Conservation (phyloP, 1,284 basidiomycete genomes). For the Earliella scabrosa region DNA sequence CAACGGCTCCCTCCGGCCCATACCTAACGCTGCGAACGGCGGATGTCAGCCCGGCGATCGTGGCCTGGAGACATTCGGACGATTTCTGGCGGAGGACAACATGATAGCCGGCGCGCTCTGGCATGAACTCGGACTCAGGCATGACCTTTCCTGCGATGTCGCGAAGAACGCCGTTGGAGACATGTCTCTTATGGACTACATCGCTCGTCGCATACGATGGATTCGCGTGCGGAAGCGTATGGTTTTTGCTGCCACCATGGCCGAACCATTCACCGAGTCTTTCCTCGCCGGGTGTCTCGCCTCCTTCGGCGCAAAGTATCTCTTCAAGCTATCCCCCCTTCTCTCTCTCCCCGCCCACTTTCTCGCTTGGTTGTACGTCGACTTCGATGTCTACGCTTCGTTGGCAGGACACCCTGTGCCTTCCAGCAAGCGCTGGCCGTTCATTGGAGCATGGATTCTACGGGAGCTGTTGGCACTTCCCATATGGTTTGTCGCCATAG, state of each 20-base stretch:
- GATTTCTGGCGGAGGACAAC: conserved; percentile 94
- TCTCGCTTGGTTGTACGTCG: conserved; percentile 63
- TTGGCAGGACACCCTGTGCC: conserved; percentile 73
- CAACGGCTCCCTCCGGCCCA: conserved; percentile 61
- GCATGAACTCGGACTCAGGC: conserved; percentile 87
- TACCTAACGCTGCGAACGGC: conserved; percentile 31
- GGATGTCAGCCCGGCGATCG: conserved; percentile 38
- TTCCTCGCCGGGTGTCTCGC: conserved; percentile 72
- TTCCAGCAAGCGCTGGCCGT: conserved; percentile 52
- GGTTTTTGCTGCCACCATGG: conserved; percentile 80
- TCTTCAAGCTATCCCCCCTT: conserved; percentile 56
- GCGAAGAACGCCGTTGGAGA: conserved; percentile 88
- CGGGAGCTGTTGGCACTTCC: conserved; percentile 85
- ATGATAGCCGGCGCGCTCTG: conserved; percentile 90
- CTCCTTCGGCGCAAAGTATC: conserved; percentile 55
- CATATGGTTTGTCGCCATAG: conserved; percentile 82
- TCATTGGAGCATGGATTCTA: conserved; percentile 76
- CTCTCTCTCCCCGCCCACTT: conserved; percentile 63
- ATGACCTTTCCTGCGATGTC: conserved; percentile 88
- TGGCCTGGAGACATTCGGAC: conserved; percentile 81
- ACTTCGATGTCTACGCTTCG: conserved; percentile 76
- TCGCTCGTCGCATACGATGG: conserved; percentile 89
- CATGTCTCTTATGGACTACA: conserved; percentile 82
- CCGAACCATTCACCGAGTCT: conserved; percentile 91
- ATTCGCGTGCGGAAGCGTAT: conserved; percentile 94